Evolutionary conservation across 2,329 filamentous ascomycete species (phyloP), one percentile per base, ranked within the genome.

Genomic region (Sporothrix euskadiensis): DNA sequence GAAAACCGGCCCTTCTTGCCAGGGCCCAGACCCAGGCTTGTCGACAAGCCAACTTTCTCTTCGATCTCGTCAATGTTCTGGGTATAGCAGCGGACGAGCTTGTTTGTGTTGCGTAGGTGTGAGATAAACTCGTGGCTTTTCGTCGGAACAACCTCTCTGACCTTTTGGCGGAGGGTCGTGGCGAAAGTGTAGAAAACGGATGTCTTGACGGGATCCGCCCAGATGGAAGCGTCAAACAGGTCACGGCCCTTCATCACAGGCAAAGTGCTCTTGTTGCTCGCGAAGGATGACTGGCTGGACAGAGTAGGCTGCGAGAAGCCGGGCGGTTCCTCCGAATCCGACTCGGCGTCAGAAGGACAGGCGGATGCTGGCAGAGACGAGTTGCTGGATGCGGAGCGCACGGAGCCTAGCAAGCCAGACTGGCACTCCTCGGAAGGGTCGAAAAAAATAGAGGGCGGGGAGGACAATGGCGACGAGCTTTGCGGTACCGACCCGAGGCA

Each of bases 41-140:
- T 91, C 19, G 86, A 88, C 3, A 93, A 83, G 3, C 90, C 91
- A 59, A 92, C 89, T 73, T 91, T 89, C 78, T 90, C 88, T 78
- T 93, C 91, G 7, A 93, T 88, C 75, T 89, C 88, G 76, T 93
- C 91, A 76, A 93, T 93, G 76, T 93, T 93, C 77, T 93, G 91
- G 0, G 91, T 93, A 77, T 93, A 93, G 77, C 90, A 92, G 54
- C 91, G 84, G 44, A 92, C 89, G 5, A 93, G 83, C 75, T 91
- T 90, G 3, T 90, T 89, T 4, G 88, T 85, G 78, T 92, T 89
- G 61, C 90, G 86, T 5, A 93, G 83, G 47, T 89, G 87, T 59
- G 88, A 86, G 76, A 93, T 90, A 78, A 93, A 92, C 72, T 87
- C 87, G 80, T 93, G 91, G 1, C 89, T 91, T 22, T 84, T 83